Evolutionary conservation across 768 basidiomycete species (phyloP), one percentile per base, ranked within the genome.

Genomic region (Myochromella boudieri): DNA sequence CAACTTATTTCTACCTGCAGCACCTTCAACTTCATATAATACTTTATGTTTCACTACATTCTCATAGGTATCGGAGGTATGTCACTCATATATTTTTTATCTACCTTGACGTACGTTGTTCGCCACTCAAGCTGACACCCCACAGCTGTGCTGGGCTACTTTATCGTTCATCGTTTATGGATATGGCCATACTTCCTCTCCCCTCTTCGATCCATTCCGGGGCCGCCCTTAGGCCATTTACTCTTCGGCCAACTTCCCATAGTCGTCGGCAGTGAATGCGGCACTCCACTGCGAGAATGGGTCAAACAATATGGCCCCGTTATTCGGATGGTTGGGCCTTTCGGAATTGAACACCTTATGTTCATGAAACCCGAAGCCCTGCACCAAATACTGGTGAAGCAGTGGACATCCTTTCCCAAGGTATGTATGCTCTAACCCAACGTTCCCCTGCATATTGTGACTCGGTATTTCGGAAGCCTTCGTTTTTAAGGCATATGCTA

Each of bases 241-340:
- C 14, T 75, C 31, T 46, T 59, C 34, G 76, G 77, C 1, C 70
- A 76, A 43, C 70, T 68, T 51, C 57, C 55, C 3, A 53, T 48
- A 6, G 70, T 78, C 40, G 60, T 75, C 27, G 46, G 51, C 5
- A 56, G 65, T 2, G 74, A 76, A 58, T 56, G 69, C 28, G 71
- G 76, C n/a, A 68, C 72, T 20, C 68, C 70, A 6, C 73, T 74
- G 37, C 68, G 70, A 42, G 63, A 66, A 54, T 77, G 75, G 76
- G 67, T 69, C 37, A 75, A 78, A 49, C 43, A 69, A 24, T 63
- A 75, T 40, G 76, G 76, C 0, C 64, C 71, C 1, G 61, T 71
- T 17, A 69, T 78, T 10, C 70, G 75, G 27, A 59, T 64, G 22
- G 67, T 77, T 18, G 76, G 77, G 2, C 69, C 72, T 1, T 11